These are phyloP conservation scores for Floccularia luteovirens DNA, from an alignment of 768 basidiomycete species.

Conservation along the genomic window DNA sequence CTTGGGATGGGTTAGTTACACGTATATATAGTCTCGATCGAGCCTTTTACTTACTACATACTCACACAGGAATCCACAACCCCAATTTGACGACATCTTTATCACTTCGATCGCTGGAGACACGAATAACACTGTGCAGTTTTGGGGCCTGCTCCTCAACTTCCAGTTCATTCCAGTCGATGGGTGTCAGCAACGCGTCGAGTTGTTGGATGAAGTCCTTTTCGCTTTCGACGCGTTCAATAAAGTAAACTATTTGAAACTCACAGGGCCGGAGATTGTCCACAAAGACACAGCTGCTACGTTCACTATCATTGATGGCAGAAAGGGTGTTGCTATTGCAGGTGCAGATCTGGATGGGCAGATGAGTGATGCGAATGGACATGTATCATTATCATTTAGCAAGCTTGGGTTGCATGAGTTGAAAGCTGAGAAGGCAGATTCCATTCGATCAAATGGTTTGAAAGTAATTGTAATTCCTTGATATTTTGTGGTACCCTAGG, in stretches of 20 bases:
- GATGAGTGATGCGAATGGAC: conserved; percentile 17
- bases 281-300: conserved; percentile 14
- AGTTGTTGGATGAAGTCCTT: conserved; percentile 19
- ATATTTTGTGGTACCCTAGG: too few species aligned
- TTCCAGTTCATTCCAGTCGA: conserved; percentile 26
- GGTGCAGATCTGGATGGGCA: conserved; percentile 20
- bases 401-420: conserved; percentile 14
- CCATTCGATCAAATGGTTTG: conserved; percentile 23
- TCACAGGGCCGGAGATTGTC: conserved; percentile 20
- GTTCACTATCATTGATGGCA: conserved; percentile 28
- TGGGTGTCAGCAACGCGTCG: conserved; percentile 31
- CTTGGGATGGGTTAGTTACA: conserved; percentile 34
- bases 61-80: conserved; percentile 18
- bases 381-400: conserved; percentile 18
- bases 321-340: conserved; percentile 15
- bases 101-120: conserved; percentile 27
- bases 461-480: conserved; percentile 9
- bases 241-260: conserved; percentile 22
- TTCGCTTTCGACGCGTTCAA: conserved; percentile 32
- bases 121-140: conserved; percentile 19
- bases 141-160: conserved; percentile 29
- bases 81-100: conserved; percentile 34
- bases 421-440: conserved; percentile 23
- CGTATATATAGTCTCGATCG: not conserved
- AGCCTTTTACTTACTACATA: too few species aligned